Evolutionary conservation across 1,139 yeast species (phyloP), one percentile per base, ranked within the genome.

Genomic region (Sugiyamaella novakii): DNA sequence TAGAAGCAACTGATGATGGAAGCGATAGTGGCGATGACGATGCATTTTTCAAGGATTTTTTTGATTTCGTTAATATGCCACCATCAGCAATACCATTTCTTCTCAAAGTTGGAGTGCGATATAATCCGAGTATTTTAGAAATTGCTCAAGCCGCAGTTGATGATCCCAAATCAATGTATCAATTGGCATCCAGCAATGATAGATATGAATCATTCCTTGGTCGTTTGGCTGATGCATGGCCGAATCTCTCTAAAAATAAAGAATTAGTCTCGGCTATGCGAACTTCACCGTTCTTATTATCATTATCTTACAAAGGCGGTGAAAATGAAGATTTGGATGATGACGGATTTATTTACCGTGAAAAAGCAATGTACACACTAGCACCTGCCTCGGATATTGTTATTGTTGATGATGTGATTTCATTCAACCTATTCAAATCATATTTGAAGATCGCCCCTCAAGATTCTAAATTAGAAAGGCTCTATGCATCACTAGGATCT

Each of bases 371-470:
- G n/a, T 51, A 53, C 17, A 17, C 42, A 1, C 49, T 60, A 12
- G 41, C 47, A 17, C 31, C 56, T 1, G 67, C 70, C 0, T 36
- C 54, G 1, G 65, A 68, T 17, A 56, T 70, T 22, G 66, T 67
- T n/a, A 59, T 71, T 43, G 69, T 68, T 11, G 74, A 71, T 48
- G 71, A 71, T 46, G 67, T 72, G n/a, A 62, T 68, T 14, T 56
- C 61, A 10, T 70, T 61, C 59, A 67, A 68, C 49, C 56, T 64
- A 45, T 71, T 71, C 57, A 66, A 65, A 40, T 46, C 58, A 21
- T 55, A 60, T 11, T 47, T 71, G n/a, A 51, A 62, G 33, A 58
- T 68, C 2, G 72, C 72, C 3, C 75, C 75, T 1, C 73, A 68
- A 45, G 63, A 59, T 14, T 52, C 51, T 7, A 46, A 43, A 2